Evolutionary conservation across 1,284 basidiomycete species (phyloP).

Genomic region (Chondrostereum purpureum): DNA sequence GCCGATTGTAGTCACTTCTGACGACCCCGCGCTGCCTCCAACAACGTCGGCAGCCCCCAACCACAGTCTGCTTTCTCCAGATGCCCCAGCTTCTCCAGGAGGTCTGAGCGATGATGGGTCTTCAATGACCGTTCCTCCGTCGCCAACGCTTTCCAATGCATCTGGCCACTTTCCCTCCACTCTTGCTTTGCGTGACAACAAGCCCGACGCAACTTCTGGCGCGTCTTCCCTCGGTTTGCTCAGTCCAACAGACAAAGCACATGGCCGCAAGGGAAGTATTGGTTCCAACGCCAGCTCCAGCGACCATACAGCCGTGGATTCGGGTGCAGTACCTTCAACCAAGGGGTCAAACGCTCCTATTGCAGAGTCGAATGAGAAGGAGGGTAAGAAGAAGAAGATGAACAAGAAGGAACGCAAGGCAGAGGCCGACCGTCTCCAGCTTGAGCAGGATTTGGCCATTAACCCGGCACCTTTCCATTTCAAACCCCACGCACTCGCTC

Average conservation of each 20-base stretch:
- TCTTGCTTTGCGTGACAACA: constrained; percentile 62
- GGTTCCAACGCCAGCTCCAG: constrained; percentile 31
- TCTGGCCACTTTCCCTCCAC: constrained; percentile 52
- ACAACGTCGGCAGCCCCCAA: neutral
- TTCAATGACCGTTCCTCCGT: constrained; percentile 19
- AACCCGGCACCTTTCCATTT: constrained; percentile 69
- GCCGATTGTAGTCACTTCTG: neutral
- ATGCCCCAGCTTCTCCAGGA: constrained; percentile 3
- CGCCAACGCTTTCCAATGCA: constrained; percentile 47
- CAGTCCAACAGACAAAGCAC: constrained; percentile 31
- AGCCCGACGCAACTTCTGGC: constrained; percentile 55
- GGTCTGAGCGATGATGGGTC: constrained; percentile 3
- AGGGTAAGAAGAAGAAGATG: constrained; percentile 23
- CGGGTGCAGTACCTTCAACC: neutral
- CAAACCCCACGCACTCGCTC: constrained; percentile 74
- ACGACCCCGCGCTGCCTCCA: neutral
- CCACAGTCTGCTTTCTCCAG: constrained; percentile 1
- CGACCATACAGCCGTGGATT: constrained; percentile 30
- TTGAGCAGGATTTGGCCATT: constrained; percentile 51
- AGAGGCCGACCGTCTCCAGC: constrained; percentile 29
- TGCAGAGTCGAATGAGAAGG: constrained; percentile 18
- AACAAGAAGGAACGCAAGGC: constrained; percentile 24
- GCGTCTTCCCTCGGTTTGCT: constrained; percentile 51
- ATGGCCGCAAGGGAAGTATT: constrained; percentile 44
- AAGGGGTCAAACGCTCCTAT: neutral